These are phyloP conservation scores for Sporisorium reilianum DNA, from an alignment of 1,284 basidiomycete species.

Conservation along the genomic window DNA sequence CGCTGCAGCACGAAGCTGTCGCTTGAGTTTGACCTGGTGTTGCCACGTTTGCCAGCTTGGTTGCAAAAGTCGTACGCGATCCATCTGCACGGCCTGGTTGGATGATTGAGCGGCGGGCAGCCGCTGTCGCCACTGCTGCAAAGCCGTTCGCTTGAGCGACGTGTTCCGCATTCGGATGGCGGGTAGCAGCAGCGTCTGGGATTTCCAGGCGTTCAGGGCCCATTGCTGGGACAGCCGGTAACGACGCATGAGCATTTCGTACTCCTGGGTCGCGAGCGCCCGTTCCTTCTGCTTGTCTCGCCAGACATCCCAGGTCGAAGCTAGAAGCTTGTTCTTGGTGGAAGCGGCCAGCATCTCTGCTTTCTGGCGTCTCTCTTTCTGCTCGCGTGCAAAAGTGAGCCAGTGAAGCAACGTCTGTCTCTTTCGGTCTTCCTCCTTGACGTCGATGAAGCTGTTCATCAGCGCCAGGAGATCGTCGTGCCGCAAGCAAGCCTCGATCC, in stretches of 20 bases:
- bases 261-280: conserved; percentile 38
- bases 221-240: conserved; percentile 32
- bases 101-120: conserved; percentile 30
- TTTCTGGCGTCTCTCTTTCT: conserved; percentile 24
- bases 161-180: conserved; percentile 49
- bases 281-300: conserved; percentile 32
- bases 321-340: conserved; percentile 3
- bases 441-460: conserved; percentile 54
- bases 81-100: conserved; percentile 17
- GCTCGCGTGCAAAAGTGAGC: conserved; percentile 24
- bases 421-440: conserved; percentile 45
- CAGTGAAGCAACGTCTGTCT: conserved; percentile 32
- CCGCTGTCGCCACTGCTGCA: conserved; percentile 24
- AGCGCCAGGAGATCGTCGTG: conserved; percentile 53
- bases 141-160: conserved; percentile 20
- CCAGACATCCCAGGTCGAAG: conserved; percentile 25
- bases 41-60: conserved; percentile 19
- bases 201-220: conserved; percentile 35
- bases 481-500: conserved; percentile 50
- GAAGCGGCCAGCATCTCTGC: conserved; percentile 13
- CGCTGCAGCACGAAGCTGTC: conserved; percentile 30
- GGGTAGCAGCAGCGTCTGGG: conserved; percentile 31
- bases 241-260: conserved; percentile 42
- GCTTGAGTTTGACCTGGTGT: conserved; percentile 1
- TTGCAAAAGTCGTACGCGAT: conserved; percentile 4